phyloP scores from a whole-genome alignment of 257 asterid genomes.

The Paulownia fortunei region DNA sequence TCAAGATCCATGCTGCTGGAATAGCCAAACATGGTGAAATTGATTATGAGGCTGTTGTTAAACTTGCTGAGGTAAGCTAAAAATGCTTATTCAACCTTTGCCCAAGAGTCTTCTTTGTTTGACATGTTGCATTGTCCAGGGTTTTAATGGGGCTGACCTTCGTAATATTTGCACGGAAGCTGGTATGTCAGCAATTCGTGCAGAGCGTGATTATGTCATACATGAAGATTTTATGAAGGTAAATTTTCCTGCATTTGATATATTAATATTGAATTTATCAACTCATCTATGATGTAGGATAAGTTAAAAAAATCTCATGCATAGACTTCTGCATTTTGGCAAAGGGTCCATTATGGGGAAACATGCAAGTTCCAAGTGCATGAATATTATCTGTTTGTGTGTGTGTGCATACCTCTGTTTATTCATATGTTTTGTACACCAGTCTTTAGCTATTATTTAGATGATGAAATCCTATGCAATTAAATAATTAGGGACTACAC shows the following conservation, averaged over 20 bases:
- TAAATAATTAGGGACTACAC: neutral
- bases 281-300: neutral
- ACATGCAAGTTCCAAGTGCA: neutral
- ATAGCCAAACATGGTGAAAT: constrained; percentile 98
- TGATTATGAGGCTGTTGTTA: constrained; percentile 92
- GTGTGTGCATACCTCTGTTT: neutral
- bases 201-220: constrained; percentile 94
- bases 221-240: constrained; percentile 99
- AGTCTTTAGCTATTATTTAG: neutral
- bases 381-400: neutral
- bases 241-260: neutral
- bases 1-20: constrained; percentile 93
- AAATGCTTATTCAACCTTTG: constrained; percentile 10
- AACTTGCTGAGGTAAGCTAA: constrained; percentile 87
- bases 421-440: neutral
- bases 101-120: neutral
- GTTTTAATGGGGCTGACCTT: constrained; percentile 95
- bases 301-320: neutral
- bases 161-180: constrained; percentile 98
- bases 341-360: neutral
- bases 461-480: neutral
- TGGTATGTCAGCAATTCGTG: constrained; percentile 95
- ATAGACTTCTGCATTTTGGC: neutral
- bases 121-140: constrained; percentile 49
- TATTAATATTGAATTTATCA: neutral